Conservation (phyloP, 2,329 filamentous ascomycete species). For the Calonectria naviculata region DNA sequence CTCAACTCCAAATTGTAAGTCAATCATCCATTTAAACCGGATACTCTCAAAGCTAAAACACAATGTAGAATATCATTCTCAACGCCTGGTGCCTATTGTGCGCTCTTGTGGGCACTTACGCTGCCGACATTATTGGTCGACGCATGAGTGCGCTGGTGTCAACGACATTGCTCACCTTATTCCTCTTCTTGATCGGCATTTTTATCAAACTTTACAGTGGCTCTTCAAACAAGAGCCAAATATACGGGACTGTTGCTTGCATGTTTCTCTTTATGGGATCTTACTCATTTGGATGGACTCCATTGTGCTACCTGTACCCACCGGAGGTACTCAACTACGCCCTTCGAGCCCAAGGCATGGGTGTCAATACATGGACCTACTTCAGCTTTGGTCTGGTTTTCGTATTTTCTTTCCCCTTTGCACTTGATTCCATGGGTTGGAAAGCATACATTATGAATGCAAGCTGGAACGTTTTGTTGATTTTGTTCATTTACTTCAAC, state of each 20-base stretch:
- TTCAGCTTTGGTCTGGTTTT: conserved; percentile 30
- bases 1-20: conserved; percentile 55
- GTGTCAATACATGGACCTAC: conserved; percentile 17
- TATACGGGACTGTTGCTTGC: conserved; percentile 50
- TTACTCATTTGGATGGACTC: conserved; percentile 52
- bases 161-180: neutral
- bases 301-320: conserved; percentile 51
- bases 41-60: neutral
- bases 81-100: conserved; percentile 60
- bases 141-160: neutral
- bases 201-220: conserved; percentile 21
- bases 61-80: conserved; percentile 56
- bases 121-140: conserved; percentile 41
- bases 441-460: conserved; percentile 39
- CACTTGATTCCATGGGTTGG: conserved; percentile 34
- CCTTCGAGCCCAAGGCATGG: conserved; percentile 52
- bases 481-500: conserved; percentile 28
- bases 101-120: conserved; percentile 54
- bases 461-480: conserved; percentile 20
- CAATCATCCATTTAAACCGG: neutral
- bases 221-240: conserved; percentile 47
- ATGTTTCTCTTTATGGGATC: conserved; percentile 63
- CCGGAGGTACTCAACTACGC: conserved; percentile 61
- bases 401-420: conserved; percentile 29
- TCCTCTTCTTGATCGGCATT: neutral